Evolutionary conservation across 345 rosid species (phyloP).

Genomic region (Arabidopsis arenosa): DNA sequence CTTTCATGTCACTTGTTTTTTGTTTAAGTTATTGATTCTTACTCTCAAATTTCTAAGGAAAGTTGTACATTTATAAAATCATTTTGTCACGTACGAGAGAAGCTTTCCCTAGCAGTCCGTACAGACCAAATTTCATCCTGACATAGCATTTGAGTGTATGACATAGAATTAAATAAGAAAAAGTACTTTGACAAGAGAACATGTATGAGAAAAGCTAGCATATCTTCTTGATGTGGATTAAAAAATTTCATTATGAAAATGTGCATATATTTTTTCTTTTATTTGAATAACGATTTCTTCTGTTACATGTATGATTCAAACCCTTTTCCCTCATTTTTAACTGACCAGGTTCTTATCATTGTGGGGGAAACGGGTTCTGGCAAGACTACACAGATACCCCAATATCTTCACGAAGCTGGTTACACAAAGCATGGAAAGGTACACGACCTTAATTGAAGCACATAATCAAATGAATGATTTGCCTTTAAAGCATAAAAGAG

Average conservation of each 20-base stretch:
- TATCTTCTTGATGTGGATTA: not conserved
- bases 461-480: not conserved
- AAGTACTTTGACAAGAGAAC: not conserved
- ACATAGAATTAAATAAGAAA: not conserved
- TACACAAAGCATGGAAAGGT: slow-evolving; percentile 86
- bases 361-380: slow-evolving; percentile 96
- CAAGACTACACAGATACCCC: slow-evolving; percentile 87
- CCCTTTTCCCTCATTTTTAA: not conserved
- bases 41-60: not conserved
- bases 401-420: slow-evolving; percentile 89
- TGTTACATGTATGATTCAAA: slow-evolving; percentile 3
- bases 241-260: not conserved
- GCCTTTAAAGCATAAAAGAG: not conserved
- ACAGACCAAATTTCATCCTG: not conserved
- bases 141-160: not conserved
- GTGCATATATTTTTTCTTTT: not conserved
- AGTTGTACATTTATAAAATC: not conserved
- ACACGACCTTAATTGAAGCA: slow-evolving; percentile 19
- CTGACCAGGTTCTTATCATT: slow-evolving; percentile 68
- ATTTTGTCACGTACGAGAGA: not conserved
- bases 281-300: not conserved
- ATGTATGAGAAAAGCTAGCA: slow-evolving; percentile 6
- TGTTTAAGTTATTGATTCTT: not conserved
- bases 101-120: not conserved
- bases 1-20: not conserved